phyloP scores from a whole-genome alignment of 202 grass and related monocot species.

The Carex sylvatica region DNA sequence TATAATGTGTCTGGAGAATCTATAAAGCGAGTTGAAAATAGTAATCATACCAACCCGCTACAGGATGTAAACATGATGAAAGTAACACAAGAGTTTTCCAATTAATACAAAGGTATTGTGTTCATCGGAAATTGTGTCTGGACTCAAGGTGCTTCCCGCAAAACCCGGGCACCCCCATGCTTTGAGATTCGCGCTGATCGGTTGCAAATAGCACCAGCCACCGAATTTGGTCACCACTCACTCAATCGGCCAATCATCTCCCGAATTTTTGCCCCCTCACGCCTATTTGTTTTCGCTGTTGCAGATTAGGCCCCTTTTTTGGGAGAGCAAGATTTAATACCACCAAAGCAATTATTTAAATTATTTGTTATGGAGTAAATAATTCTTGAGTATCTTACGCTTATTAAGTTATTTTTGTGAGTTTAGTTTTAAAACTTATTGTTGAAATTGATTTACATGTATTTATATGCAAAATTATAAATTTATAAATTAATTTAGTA shows the following conservation, averaged over 20 bases:
- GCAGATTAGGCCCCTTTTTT: background rate
- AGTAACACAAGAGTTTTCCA: background rate
- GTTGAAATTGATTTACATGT: too few species aligned
- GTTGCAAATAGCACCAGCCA: conserved; percentile 9
- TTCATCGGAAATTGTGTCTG: conserved; percentile 18
- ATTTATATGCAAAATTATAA: too few species aligned
- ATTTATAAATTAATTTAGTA: too few species aligned
- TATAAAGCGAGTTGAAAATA: background rate
- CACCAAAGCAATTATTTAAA: background rate
- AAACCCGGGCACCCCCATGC: conserved; percentile 15
- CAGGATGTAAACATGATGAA: background rate
- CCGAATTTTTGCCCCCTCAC: background rate
- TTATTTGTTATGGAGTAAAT: background rate
- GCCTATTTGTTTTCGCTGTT: background rate
- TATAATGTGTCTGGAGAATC: background rate
- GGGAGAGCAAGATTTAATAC: background rate
- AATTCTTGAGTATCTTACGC: background rate
- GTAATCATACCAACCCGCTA: background rate
- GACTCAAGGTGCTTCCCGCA: conserved; percentile 12
- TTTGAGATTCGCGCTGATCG: conserved; percentile 19
- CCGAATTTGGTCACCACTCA: conserved; percentile 18
- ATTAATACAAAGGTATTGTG: background rate
- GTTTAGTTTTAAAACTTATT: too few species aligned
- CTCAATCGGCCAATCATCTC: background rate
- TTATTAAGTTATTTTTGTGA: too few species aligned